These are phyloP conservation scores for Puccinia coronata DNA, from an alignment of 1,284 basidiomycete genomes.

Conservation along the genomic window DNA sequence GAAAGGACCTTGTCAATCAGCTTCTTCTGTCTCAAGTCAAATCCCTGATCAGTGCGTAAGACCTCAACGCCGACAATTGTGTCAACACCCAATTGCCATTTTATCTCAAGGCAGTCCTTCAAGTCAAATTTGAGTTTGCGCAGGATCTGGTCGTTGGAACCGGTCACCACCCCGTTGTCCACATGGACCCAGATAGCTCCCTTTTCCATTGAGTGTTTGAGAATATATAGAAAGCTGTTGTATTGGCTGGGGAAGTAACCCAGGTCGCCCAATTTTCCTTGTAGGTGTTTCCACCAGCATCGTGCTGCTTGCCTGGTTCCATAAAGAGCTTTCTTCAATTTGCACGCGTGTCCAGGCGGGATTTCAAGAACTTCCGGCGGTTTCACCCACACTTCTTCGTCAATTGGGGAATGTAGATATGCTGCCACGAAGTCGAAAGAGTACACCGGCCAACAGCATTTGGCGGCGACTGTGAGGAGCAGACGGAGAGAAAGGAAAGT, in stretches of 20 bases:
- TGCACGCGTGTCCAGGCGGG: neutral
- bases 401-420: neutral
- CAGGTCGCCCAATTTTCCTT: neutral
- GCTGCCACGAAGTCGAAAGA: conserved; percentile 35
- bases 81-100: no score
- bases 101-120: no score
- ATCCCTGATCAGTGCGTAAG: no score
- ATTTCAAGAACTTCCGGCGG: neutral
- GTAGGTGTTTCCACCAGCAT: neutral
- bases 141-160: no score
- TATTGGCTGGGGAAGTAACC: neutral
- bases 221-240: neutral
- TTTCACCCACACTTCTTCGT: conserved; percentile 10
- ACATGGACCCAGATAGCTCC: no score
- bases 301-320: neutral
- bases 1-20: no score
- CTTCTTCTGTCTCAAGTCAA: no score
- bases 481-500: conserved; percentile 16
- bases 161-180: no score
- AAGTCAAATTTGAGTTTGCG: no score
- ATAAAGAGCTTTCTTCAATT: neutral
- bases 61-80: no score
- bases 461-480: neutral
- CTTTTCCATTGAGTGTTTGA: no score
- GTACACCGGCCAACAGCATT: neutral